These are phyloP conservation scores for Leccinum pellstonianum DNA, from an alignment of 768 basidiomycete genomes.

Conservation along the genomic window DNA sequence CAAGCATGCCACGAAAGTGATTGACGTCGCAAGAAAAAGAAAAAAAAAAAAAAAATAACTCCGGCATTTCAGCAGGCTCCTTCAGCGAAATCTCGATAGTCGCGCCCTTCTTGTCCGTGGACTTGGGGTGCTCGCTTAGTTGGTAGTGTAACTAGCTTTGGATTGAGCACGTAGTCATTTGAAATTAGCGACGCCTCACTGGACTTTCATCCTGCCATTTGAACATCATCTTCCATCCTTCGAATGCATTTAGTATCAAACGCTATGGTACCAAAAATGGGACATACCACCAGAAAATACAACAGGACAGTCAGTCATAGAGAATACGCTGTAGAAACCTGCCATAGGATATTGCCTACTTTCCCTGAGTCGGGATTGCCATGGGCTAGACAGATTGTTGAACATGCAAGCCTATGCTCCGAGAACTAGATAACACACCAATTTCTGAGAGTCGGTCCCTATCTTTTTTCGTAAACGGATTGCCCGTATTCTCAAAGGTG, in stretches of 20 bases:
- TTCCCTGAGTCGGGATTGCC: slow-evolving; percentile 94
- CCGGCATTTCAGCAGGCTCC: slow-evolving; percentile 71
- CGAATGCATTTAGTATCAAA: background rate
- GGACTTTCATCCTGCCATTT: slow-evolving; percentile 83
- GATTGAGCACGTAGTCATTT: background rate
- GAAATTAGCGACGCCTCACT: slow-evolving; percentile 33
- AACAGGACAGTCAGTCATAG: slow-evolving; percentile 74
- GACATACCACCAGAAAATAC: slow-evolving; percentile 66
- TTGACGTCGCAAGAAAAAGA: slow-evolving; percentile 82
- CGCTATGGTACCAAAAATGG: slow-evolving; percentile 16
- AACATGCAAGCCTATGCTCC: background rate
- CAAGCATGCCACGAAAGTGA: slow-evolving; percentile 87
- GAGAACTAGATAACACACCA: slow-evolving; percentile 41
- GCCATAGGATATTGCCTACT: slow-evolving; percentile 51
- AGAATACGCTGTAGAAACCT: slow-evolving; percentile 78
- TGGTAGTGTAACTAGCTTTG: slow-evolving; percentile 65
- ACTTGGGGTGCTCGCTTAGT: slow-evolving; percentile 54
- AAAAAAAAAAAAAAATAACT: slow-evolving; percentile 64
- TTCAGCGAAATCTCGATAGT: slow-evolving; percentile 82
- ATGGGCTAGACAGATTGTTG: slow-evolving; percentile 50
- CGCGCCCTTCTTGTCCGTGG: slow-evolving; percentile 51
- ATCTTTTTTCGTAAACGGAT: slow-evolving; percentile 77
- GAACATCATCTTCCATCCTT: slow-evolving; percentile 87
- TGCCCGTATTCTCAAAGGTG: slow-evolving; percentile 47
- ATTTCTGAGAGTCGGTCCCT: slow-evolving; percentile 91